Evolutionary conservation across 1,284 basidiomycete genomes (phyloP).

Genomic region (Cutaneotrichosporon cavernicola): DNA sequence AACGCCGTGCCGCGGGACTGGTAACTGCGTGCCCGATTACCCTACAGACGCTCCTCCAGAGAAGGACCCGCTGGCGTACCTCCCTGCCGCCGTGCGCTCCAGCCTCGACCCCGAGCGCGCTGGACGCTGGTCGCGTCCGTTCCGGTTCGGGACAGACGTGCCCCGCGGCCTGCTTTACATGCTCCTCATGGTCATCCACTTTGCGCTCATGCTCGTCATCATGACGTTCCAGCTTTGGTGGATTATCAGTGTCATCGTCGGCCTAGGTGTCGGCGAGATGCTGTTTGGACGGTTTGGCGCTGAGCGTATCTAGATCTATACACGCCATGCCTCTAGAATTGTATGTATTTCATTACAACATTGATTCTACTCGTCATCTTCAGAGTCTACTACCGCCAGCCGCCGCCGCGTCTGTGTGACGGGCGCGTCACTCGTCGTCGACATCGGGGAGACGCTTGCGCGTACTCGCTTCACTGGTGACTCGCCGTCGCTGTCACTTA

Average conservation of each 20-base stretch:
- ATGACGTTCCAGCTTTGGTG: slow-evolving; percentile 54
- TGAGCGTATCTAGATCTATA: not conserved
- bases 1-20: slow-evolving; percentile 11
- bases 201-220: slow-evolving; percentile 45
- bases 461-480: not conserved
- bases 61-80: slow-evolving; percentile 19
- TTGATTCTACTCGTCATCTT: slow-evolving; percentile 8
- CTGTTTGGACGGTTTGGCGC: slow-evolving; percentile 43
- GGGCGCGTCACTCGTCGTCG: not conserved
- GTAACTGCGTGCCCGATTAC: not conserved
- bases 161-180: slow-evolving; percentile 39
- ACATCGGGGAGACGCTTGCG: not conserved
- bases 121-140: slow-evolving; percentile 37
- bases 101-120: slow-evolving; percentile 26
- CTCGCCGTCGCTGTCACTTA: not conserved
- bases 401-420: not conserved
- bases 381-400: not conserved
- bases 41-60: not conserved
- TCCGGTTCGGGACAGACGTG: slow-evolving; percentile 36
- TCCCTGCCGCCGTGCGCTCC: slow-evolving; percentile 29
- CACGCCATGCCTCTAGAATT: not conserved
- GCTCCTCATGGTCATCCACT: slow-evolving; percentile 39
- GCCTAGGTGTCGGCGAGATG: slow-evolving; percentile 42
- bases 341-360: slow-evolving; percentile 24
- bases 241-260: slow-evolving; percentile 44